Percentiles rank a stretch among this genome's conserved stretches.
These are phyloP conservation scores for Kwoniella sp. DNA, from an alignment of 768 basidiomycete species.

Conservation along the genomic window DNA sequence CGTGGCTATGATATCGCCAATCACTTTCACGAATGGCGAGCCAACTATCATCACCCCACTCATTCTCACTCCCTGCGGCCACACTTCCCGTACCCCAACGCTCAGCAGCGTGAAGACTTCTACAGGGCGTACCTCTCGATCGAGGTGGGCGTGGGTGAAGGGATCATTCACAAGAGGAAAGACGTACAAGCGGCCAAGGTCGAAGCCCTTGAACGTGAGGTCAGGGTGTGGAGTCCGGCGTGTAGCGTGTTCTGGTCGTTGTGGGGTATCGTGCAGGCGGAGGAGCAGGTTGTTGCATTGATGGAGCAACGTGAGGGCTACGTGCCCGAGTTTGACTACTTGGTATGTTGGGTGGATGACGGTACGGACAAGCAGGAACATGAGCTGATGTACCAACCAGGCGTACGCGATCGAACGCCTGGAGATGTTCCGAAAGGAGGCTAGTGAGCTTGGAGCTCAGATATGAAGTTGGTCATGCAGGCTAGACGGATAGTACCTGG, in stretches of 20 bases:
- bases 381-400: slow-evolving; percentile 15
- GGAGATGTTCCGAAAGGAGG: slow-evolving; percentile 52
- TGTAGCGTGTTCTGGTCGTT: slow-evolving; percentile 89
- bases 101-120: slow-evolving; percentile 71
- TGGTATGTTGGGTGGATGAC: slow-evolving; percentile 52
- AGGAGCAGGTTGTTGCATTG: slow-evolving; percentile 51
- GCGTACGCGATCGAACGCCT: slow-evolving; percentile 61
- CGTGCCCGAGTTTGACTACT: slow-evolving; percentile 75
- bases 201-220: slow-evolving; percentile 67
- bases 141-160: slow-evolving; percentile 40
- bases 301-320: slow-evolving; percentile 50
- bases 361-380: not conserved
- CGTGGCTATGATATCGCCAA: slow-evolving; percentile 94
- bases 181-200: slow-evolving; percentile 55
- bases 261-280: slow-evolving; percentile 88
- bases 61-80: slow-evolving; percentile 50
- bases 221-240: slow-evolving; percentile 81
- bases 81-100: slow-evolving; percentile 66
- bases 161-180: slow-evolving; percentile 26
- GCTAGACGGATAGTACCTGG: too few species aligned
- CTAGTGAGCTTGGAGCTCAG: slow-evolving; percentile 49
- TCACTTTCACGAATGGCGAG: slow-evolving; percentile 96
- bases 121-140: slow-evolving; percentile 71
- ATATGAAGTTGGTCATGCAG: too few species aligned
- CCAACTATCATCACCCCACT: slow-evolving; percentile 67